Conservation (phyloP, 2,329 filamentous ascomycete genomes). For the Ascochyta clinopodiicola region DNA sequence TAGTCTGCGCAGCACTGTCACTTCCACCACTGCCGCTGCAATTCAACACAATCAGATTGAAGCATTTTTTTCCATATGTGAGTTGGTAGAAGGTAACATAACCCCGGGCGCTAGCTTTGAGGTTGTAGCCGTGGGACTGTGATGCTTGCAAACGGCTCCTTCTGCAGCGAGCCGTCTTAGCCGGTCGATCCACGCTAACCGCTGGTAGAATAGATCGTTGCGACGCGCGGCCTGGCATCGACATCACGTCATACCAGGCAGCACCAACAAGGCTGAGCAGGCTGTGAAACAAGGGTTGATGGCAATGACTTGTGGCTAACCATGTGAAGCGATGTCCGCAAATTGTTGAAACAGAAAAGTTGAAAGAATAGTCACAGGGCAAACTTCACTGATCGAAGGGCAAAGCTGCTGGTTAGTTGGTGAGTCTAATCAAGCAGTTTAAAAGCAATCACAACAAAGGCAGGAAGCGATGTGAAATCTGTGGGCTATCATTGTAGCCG, state of each 20-base stretch:
- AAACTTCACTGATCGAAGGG: no score
- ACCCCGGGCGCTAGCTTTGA: background rate
- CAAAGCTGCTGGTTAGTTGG: no score
- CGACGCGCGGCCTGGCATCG: conserved; percentile 13
- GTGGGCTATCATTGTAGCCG: conserved; percentile 10
- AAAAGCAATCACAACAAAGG: background rate
- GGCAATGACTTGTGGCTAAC: background rate
- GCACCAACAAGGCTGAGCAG: background rate
- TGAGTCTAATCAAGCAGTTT: no score
- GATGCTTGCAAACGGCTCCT: conserved; percentile 14
- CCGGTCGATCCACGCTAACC: conserved; percentile 8
- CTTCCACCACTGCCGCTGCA: background rate
- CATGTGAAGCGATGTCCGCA: background rate
- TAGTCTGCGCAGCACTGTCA: background rate
- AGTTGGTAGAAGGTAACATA: background rate
- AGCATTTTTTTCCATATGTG: background rate
- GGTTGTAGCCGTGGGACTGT: background rate
- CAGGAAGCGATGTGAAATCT: background rate
- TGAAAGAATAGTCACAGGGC: no score
- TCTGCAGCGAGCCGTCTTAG: conserved; percentile 8
- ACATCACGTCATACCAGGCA: conserved; percentile 11
- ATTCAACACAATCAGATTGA: background rate
- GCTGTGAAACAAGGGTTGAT: background rate
- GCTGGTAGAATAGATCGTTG: background rate
- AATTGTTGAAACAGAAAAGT: no score